Percentiles rank a stretch among this genome's conserved stretches.
Conservation (phyloP, 441 rosid species). For the Flueggea neowawraea region DNA sequence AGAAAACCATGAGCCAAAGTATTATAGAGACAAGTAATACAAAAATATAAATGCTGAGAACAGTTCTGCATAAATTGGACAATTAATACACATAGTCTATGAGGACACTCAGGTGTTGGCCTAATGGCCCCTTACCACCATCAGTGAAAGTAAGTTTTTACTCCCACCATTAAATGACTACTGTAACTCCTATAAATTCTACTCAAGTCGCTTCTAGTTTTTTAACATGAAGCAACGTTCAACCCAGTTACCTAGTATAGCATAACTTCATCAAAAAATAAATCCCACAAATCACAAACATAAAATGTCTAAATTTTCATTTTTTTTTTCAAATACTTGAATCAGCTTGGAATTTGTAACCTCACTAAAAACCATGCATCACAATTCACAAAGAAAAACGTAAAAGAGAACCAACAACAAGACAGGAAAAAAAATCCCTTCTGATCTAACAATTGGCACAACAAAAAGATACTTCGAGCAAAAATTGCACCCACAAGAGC, state of each 20-base stretch:
- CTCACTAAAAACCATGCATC: constrained; percentile 6
- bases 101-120: constrained; percentile 5
- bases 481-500: constrained; percentile 13
- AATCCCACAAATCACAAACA: neutral
- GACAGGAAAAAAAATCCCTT: constrained; percentile 5
- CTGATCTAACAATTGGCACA: constrained; percentile 31
- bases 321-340: neutral
- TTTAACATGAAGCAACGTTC: too few relatives aligned
- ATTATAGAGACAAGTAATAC: constrained; percentile 10
- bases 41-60: constrained; percentile 7
- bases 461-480: constrained; percentile 16
- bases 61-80: constrained; percentile 3
- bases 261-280: too few relatives aligned
- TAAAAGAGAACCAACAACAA: neutral
- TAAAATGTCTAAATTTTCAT: neutral
- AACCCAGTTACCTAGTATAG: too few relatives aligned
- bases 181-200: too few relatives aligned
- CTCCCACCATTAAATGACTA: too few relatives aligned
- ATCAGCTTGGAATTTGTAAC: neutral
- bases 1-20: constrained; percentile 8
- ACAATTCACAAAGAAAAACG: constrained; percentile 3
- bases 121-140: neutral
- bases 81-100: constrained; percentile 13
- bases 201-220: too few relatives aligned
- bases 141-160: neutral